phyloP scores from a whole-genome alignment of 2,329 filamentous ascomycete species.

The Colletotrichum destructivum region DNA sequence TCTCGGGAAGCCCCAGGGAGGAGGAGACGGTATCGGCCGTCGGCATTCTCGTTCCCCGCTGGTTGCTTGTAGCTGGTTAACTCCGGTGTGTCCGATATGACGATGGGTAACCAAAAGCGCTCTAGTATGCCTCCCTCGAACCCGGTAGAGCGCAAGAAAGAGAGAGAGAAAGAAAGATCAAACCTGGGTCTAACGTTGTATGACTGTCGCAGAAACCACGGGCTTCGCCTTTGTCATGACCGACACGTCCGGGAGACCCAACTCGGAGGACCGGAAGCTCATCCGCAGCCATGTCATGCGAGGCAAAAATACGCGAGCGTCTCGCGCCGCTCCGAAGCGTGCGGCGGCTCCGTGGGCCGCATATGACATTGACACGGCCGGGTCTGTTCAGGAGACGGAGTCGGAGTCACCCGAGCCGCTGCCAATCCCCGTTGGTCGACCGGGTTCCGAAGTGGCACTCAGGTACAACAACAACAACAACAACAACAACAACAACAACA shows the following conservation, averaged over 20 bases:
- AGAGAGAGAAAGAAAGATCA: no score
- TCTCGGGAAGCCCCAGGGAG: not conserved
- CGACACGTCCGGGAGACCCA: slow-evolving; percentile 45
- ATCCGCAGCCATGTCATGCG: slow-evolving; percentile 44
- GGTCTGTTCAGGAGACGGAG: no score
- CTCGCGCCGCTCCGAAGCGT: not conserved
- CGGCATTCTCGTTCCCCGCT: no score
- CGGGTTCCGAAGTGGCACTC: not conserved
- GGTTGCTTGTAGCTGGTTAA: not conserved
- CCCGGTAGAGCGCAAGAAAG: no score
- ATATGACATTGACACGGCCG: not conserved
- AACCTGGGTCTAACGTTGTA: not conserved
- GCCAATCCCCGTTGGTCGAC: not conserved
- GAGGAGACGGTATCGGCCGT: not conserved
- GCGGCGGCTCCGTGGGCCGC: not conserved
- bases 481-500: no score
- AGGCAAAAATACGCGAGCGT: slow-evolving; percentile 36
- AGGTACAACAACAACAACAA: no score
- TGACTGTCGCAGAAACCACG: slow-evolving; percentile 28
- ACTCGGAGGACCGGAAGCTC: slow-evolving; percentile 46
- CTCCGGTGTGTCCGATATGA: not conserved
- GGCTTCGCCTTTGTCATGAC: slow-evolving; percentile 49
- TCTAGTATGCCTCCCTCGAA: slow-evolving; percentile 6
- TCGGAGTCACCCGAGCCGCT: not conserved
- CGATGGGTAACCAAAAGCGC: slow-evolving; percentile 20